Evolutionary conservation across 2,329 filamentous ascomycete genomes (phyloP).

Genomic region (Chrysosporium keratinophilum): DNA sequence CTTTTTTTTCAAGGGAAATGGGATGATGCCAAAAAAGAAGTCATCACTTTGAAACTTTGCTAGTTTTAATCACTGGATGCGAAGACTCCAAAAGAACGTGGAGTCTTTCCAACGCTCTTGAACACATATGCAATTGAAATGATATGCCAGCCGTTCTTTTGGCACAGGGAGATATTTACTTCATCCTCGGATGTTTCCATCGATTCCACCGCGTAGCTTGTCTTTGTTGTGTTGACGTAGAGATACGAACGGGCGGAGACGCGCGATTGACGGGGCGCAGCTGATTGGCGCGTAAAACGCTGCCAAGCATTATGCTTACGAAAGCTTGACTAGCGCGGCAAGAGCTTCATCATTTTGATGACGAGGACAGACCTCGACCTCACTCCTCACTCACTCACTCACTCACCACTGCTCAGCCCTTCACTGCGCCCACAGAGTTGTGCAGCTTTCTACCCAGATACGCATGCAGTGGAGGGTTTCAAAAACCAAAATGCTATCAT

Average conservation of each 20-base stretch:
- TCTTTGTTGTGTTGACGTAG: neutral
- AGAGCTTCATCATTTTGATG: too few relatives aligned
- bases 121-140: neutral
- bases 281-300: neutral
- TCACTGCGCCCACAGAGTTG: too few relatives aligned
- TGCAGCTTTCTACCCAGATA: too few relatives aligned
- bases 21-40: slow-evolving; percentile 5
- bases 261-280: neutral
- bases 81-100: neutral
- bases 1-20: slow-evolving; percentile 9
- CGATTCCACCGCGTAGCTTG: neutral
- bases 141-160: neutral
- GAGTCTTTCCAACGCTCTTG: neutral
- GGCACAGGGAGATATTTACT: neutral
- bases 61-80: neutral
- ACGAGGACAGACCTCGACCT: too few relatives aligned
- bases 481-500: too few relatives aligned
- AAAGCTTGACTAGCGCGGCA: neutral
- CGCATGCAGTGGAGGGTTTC: too few relatives aligned
- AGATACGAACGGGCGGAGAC: neutral
- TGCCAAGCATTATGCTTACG: too few relatives aligned
- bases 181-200: neutral
- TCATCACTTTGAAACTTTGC: neutral
- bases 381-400: too few relatives aligned
- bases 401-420: too few relatives aligned